A percentile compares a stretch with the other conserved stretches of the same genome.
Evolutionary conservation across 2,329 filamentous ascomycete species (phyloP).

Genomic region (Colletotrichum sp.): DNA sequence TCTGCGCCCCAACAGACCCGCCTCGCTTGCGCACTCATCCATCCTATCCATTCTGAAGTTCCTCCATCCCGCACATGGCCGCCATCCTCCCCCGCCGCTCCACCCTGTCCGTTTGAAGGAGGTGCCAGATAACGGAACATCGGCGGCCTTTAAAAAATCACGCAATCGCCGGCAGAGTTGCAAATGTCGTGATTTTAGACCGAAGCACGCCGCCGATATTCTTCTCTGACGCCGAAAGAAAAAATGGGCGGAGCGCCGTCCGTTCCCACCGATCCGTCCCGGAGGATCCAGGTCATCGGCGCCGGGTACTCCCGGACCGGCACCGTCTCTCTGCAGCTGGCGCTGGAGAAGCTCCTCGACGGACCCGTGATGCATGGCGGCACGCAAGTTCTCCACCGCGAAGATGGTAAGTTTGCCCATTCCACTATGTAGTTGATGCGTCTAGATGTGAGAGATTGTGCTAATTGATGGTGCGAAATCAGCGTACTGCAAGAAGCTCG

Average conservation of each 20-base stretch:
- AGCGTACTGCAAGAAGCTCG: neutral
- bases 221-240: neutral
- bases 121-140: neutral
- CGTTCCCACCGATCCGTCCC: slow-evolving; percentile 33
- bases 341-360: slow-evolving; percentile 50
- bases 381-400: slow-evolving; percentile 38
- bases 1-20: neutral
- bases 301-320: slow-evolving; percentile 52
- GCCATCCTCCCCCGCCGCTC: neutral
- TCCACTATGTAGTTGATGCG: neutral
- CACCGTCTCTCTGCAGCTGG: slow-evolving; percentile 53
- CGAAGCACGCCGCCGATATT: neutral
- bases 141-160: neutral
- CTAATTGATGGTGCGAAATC: neutral
- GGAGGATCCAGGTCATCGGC: slow-evolving; percentile 44
- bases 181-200: neutral
- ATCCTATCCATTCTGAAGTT: neutral
- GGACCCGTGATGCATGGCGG: slow-evolving; percentile 56
- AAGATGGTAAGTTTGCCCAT: slow-evolving; percentile 32
- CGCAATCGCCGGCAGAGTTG: neutral
- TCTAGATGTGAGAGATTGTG: neutral
- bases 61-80: neutral
- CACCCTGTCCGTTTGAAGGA: neutral
- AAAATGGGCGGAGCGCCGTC: slow-evolving; percentile 34
- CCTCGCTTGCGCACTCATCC: neutral